phyloP scores from a whole-genome alignment of 1,284 basidiomycete species.

The Pholiota adiposa region DNA sequence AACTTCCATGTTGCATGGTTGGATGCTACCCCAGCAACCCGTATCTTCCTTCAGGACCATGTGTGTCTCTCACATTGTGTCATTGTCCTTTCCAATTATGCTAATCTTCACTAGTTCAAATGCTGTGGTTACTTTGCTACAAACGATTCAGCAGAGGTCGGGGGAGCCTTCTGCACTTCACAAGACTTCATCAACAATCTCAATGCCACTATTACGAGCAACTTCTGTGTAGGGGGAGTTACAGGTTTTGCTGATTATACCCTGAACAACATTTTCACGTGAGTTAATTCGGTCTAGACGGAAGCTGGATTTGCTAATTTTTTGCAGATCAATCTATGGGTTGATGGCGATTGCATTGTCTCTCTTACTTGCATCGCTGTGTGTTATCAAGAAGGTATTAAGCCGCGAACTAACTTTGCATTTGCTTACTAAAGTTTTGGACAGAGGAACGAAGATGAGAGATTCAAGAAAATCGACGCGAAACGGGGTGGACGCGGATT shows the following conservation, averaged over 20 bases:
- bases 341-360: slow-evolving; percentile 80
- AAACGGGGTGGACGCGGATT: slow-evolving; percentile 86
- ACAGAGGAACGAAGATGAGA: slow-evolving; percentile 77
- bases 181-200: slow-evolving; percentile 51
- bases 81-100: slow-evolving; percentile 3
- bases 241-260: slow-evolving; percentile 69
- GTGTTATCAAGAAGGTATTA: slow-evolving; percentile 80
- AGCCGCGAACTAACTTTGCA: background rate
- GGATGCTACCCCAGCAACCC: slow-evolving; percentile 46
- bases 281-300: slow-evolving; percentile 34
- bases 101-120: slow-evolving; percentile 48
- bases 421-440: slow-evolving; percentile 18
- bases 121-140: slow-evolving; percentile 86
- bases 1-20: slow-evolving; percentile 67
- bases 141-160: slow-evolving; percentile 60
- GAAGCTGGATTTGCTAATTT: slow-evolving; percentile 6
- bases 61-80: slow-evolving; percentile 40
- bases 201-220: slow-evolving; percentile 44
- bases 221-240: slow-evolving; percentile 71
- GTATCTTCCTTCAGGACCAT: slow-evolving; percentile 71
- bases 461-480: slow-evolving; percentile 85
- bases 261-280: slow-evolving; percentile 84
- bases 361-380: slow-evolving; percentile 78
- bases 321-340: slow-evolving; percentile 65
- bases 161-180: slow-evolving; percentile 66